Conservation (phyloP, 352 stramenopile genomes). For the Phytophthora gonapodyides region DNA sequence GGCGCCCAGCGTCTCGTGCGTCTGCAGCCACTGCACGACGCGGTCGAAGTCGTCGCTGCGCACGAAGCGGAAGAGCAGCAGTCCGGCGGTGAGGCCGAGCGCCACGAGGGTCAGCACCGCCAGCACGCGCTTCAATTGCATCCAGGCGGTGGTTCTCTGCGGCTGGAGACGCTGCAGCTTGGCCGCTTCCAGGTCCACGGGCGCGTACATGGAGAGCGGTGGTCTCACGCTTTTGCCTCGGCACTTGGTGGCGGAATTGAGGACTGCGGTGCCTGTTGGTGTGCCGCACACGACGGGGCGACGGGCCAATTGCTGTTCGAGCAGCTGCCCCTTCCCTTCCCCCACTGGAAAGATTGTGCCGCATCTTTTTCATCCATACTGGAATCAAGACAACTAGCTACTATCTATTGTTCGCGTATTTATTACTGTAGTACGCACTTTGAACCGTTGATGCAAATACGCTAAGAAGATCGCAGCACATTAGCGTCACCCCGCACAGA, state of each 20-base stretch:
- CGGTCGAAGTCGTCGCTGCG: slow-evolving; percentile 52
- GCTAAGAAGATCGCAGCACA: not conserved
- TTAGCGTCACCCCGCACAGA: slow-evolving; percentile 8
- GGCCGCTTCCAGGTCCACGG: slow-evolving; percentile 26
- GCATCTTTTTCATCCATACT: too few species aligned
- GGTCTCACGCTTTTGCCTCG: slow-evolving; percentile 7
- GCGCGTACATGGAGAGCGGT: slow-evolving; percentile 33
- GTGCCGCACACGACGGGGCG: not conserved
- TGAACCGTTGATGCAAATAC: not conserved
- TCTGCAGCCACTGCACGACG: slow-evolving; percentile 58
- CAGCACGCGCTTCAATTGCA: slow-evolving; percentile 27
- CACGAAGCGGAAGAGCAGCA: slow-evolving; percentile 45
- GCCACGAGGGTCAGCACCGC: slow-evolving; percentile 22
- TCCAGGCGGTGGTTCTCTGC: not conserved
- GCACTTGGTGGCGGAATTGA: slow-evolving; percentile 9
- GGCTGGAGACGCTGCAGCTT: slow-evolving; percentile 17
- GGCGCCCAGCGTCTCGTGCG: slow-evolving; percentile 46
- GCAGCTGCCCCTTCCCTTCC: too few species aligned
- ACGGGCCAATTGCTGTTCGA: not conserved
- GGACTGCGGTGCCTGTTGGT: slow-evolving; percentile 1
- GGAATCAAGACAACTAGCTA: too few species aligned
- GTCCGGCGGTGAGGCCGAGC: slow-evolving; percentile 26
- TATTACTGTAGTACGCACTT: too few species aligned
- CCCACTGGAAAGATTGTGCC: too few species aligned
- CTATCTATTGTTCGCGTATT: too few species aligned